Evolutionary conservation across 2,329 filamentous ascomycete species (phyloP).

Genomic region (Fusarium sp.): DNA sequence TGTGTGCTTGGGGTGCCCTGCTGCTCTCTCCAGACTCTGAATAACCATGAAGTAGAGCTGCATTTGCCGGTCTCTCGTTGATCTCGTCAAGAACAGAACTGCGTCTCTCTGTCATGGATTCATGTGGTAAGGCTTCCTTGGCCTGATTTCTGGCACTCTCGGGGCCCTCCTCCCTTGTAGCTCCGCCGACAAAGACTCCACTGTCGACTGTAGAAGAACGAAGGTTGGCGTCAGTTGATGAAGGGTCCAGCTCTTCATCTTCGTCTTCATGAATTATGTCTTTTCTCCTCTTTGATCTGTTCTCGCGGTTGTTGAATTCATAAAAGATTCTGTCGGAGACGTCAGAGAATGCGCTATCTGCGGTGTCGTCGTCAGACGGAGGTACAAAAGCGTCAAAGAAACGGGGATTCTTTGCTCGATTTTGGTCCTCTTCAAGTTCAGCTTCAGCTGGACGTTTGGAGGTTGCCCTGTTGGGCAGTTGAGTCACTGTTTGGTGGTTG

Average conservation of each 20-base stretch:
- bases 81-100: background rate
- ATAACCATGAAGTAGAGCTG: too few species aligned
- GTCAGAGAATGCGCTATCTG: background rate
- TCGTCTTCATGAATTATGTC: background rate
- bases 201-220: background rate
- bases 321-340: background rate
- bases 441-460: slow-evolving; percentile 11
- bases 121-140: background rate
- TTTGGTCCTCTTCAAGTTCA: background rate
- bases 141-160: background rate
- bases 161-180: background rate
- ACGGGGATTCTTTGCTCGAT: slow-evolving; percentile 8
- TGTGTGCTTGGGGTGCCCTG: background rate
- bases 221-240: background rate
- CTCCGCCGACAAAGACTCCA: background rate
- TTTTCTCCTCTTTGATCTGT: background rate
- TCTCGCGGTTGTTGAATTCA: background rate
- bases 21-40: background rate
- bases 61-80: background rate
- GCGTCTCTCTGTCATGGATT: background rate
- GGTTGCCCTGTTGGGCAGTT: background rate
- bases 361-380: background rate
- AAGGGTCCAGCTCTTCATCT: background rate
- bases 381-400: background rate
- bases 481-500: background rate